A percentile compares a stretch with the other conserved stretches of the same genome.
Conservation (phyloP, 805 yeast species). For the Scheffersomyces stipitis region DNA sequence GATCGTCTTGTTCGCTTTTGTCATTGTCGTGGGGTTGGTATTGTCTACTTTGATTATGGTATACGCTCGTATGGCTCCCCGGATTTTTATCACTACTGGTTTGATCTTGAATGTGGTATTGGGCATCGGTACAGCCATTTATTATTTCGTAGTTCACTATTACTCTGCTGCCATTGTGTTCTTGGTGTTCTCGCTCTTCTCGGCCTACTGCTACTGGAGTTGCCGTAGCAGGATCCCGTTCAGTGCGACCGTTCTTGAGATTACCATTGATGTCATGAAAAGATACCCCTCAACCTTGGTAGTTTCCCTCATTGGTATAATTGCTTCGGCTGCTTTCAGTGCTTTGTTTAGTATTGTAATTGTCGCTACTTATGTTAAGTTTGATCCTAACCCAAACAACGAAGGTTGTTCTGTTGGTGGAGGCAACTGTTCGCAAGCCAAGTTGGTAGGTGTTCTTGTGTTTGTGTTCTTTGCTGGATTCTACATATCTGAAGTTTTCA, state of each 20-base stretch:
- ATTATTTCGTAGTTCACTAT: slow-evolving; percentile 63
- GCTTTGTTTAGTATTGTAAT: slow-evolving; percentile 65
- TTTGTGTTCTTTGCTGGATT: slow-evolving; percentile 81
- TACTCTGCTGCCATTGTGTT: slow-evolving; percentile 82
- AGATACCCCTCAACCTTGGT: slow-evolving; percentile 67
- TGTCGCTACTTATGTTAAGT: slow-evolving; percentile 77
- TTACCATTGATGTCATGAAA: slow-evolving; percentile 76
- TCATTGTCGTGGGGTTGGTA: slow-evolving; percentile 58
- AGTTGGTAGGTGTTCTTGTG: slow-evolving; percentile 67
- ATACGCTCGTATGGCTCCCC: slow-evolving; percentile 65
- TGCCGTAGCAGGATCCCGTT: slow-evolving; percentile 71
- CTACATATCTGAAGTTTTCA: slow-evolving; percentile 77
- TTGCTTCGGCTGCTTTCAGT: slow-evolving; percentile 61
- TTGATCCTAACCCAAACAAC: slow-evolving; percentile 54
- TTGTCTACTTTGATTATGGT: slow-evolving; percentile 56
- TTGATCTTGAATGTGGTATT: slow-evolving; percentile 64
- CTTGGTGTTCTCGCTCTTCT: slow-evolving; percentile 59
- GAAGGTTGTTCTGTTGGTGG: slow-evolving; percentile 57
- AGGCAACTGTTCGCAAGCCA: slow-evolving; percentile 52
- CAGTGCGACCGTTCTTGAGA: slow-evolving; percentile 65
- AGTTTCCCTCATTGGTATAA: slow-evolving; percentile 59
- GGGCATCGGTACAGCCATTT: slow-evolving; percentile 76
- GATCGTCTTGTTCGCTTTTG: slow-evolving; percentile 65
- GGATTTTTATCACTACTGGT: slow-evolving; percentile 65
- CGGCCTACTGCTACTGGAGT: slow-evolving; percentile 72